Percentiles rank a stretch among this genome's conserved stretches.
Evolutionary conservation across 1,284 basidiomycete species (phyloP).

Genomic region (Leccinum pachyderme): DNA sequence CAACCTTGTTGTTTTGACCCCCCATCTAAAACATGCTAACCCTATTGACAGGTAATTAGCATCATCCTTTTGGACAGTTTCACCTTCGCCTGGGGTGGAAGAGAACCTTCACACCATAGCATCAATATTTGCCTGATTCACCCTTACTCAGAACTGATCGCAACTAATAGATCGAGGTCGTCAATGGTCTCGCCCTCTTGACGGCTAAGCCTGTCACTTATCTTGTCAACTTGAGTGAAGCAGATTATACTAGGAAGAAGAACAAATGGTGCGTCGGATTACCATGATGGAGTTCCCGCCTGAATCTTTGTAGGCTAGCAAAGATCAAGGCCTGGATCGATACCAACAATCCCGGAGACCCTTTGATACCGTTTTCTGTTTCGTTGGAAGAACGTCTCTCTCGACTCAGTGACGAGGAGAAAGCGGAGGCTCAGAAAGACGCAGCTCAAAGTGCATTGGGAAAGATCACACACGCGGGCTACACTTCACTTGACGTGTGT

Average conservation of each 20-base stretch:
- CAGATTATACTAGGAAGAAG: constrained; percentile 96
- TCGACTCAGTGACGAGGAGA: constrained; percentile 65
- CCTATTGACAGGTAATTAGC: constrained; percentile 19
- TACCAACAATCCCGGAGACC: constrained; percentile 93
- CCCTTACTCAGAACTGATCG: constrained; percentile 18
- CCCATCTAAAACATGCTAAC: constrained; percentile 9
- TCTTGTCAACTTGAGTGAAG: constrained; percentile 96
- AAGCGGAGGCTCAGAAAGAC: constrained; percentile 74
- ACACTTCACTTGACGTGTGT: constrained; percentile 76
- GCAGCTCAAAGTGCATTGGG: constrained; percentile 74
- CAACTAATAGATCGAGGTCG: constrained; percentile 80
- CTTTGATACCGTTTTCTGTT: constrained; percentile 96
- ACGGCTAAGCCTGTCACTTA: constrained; percentile 99
- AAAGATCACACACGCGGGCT: constrained; percentile 93
- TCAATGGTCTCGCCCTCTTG: constrained; percentile 89
- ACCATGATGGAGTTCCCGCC: not conserved
- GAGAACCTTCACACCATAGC: constrained; percentile 65
- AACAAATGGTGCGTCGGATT: constrained; percentile 84
- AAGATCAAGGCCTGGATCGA: constrained; percentile 99
- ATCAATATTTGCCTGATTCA: constrained; percentile 37
- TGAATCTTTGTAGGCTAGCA: constrained; percentile 60
- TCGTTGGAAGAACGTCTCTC: constrained; percentile 92
- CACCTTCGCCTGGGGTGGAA: constrained; percentile 57
- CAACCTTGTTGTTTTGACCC: not conserved
- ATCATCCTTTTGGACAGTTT: constrained; percentile 47